Evolutionary conservation across 257 asterid genomes (phyloP).

Genomic region (Catharanthus roseus): DNA sequence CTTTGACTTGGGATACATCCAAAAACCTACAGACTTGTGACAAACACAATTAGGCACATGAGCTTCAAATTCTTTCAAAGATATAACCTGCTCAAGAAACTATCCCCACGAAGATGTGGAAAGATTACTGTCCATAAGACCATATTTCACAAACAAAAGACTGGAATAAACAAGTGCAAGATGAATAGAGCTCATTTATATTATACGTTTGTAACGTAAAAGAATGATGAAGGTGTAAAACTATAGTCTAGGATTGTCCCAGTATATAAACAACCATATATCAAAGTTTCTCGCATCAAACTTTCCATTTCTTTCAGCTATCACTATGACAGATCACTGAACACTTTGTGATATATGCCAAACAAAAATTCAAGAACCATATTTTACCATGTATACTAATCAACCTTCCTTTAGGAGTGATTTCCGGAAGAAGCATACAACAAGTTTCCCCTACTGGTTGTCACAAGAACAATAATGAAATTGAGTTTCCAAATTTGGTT

Average conservation of each 20-base stretch:
- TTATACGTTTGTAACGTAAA: background rate
- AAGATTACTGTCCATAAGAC: background rate
- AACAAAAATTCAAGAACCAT: too few species aligned
- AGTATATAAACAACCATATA: constrained; percentile 3
- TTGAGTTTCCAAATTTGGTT: background rate
- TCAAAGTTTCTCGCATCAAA: background rate
- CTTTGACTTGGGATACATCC: background rate
- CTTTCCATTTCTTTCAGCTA: constrained; percentile 8
- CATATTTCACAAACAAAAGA: background rate
- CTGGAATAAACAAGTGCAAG: background rate
- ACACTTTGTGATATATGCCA: background rate
- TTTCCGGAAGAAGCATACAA: too few species aligned
- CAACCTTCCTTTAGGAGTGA: too few species aligned
- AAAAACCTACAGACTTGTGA: background rate
- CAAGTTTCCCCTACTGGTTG: too few species aligned
- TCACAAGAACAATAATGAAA: background rate
- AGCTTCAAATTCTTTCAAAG: background rate
- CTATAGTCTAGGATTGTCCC: background rate
- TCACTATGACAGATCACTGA: background rate
- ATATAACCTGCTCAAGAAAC: background rate
- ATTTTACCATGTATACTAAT: too few species aligned
- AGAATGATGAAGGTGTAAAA: background rate
- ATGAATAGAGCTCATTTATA: background rate
- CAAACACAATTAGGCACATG: background rate
- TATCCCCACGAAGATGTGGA: background rate